Evolutionary conservation across 1,139 yeast species (phyloP).

Genomic region (Taphrina flavorubra): DNA sequence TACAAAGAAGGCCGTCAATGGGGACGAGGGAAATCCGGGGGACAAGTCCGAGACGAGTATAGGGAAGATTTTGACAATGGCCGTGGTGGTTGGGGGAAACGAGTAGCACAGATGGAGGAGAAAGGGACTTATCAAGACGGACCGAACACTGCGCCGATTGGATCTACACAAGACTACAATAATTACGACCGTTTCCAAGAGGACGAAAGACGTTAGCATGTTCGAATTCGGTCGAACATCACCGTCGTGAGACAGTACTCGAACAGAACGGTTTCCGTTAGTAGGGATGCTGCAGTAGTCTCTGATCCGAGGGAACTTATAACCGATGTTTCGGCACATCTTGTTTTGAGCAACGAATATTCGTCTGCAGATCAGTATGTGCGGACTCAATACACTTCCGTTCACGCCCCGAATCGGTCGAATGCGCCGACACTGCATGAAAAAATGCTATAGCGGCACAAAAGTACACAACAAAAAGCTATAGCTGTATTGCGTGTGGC

Average conservation of each 20-base stretch:
- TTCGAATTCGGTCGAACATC: background rate
- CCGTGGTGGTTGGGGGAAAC: slow-evolving; percentile 60
- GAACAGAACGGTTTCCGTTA: too few relatives aligned
- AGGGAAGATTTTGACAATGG: slow-evolving; percentile 64
- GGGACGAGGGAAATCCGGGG: slow-evolving; percentile 90
- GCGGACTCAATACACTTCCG: too few relatives aligned
- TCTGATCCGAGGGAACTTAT: too few relatives aligned
- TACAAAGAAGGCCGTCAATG: slow-evolving; percentile 92
- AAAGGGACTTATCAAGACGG: slow-evolving; percentile 39
- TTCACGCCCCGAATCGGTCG: too few relatives aligned
- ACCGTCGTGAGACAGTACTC: background rate
- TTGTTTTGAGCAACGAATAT: too few relatives aligned
- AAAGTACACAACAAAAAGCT: too few relatives aligned
- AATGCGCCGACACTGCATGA: too few relatives aligned
- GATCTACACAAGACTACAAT: slow-evolving; percentile 31
- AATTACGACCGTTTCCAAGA: slow-evolving; percentile 27
- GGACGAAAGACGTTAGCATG: slow-evolving; percentile 22
- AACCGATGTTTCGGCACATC: too few relatives aligned
- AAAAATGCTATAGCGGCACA: too few relatives aligned
- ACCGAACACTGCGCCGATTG: slow-evolving; percentile 33
- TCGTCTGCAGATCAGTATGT: too few relatives aligned
- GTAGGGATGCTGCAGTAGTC: too few relatives aligned
- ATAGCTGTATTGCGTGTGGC: background rate
- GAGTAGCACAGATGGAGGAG: slow-evolving; percentile 38
- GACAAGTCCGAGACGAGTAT: slow-evolving; percentile 72